These are phyloP conservation scores for Daedaleopsis sinensis DNA, from an alignment of 768 basidiomycete species.

Conservation along the genomic window DNA sequence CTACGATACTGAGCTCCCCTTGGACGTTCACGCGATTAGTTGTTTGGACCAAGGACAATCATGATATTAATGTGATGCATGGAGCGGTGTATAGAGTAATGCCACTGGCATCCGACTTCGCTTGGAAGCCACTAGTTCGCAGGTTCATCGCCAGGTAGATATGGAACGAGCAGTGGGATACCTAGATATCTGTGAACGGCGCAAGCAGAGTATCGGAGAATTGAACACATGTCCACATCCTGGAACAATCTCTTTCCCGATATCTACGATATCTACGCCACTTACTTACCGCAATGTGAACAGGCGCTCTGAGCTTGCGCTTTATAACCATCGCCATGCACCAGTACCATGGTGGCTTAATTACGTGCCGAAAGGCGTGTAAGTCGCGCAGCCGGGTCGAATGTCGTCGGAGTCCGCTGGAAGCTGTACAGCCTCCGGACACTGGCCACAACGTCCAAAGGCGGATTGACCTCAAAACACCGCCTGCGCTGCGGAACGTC, in stretches of 20 bases:
- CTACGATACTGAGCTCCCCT: not conserved
- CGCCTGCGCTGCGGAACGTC: not conserved
- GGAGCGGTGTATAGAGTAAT: conserved; percentile 3
- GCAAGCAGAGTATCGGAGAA: too few species aligned
- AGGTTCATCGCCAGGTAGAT: too few species aligned
- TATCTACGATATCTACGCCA: too few species aligned
- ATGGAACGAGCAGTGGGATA: too few species aligned
- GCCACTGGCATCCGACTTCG: not conserved
- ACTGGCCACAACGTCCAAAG: too few species aligned
- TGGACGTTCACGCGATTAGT: not conserved
- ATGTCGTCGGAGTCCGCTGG: not conserved
- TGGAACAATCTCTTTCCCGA: too few species aligned
- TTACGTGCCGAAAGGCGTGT: not conserved
- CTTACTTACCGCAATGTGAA: too few species aligned
- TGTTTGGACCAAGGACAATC: not conserved
- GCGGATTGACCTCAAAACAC: not conserved
- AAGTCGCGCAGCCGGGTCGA: not conserved
- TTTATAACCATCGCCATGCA: too few species aligned
- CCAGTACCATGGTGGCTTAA: not conserved
- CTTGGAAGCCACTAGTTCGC: not conserved
- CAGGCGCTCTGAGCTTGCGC: not conserved
- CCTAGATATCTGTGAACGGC: too few species aligned
- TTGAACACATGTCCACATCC: too few species aligned
- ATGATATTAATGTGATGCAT: not conserved
- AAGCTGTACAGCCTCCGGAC: not conserved